Conservation (phyloP, 345 rosid genomes). For the Brassica nigra region DNA sequence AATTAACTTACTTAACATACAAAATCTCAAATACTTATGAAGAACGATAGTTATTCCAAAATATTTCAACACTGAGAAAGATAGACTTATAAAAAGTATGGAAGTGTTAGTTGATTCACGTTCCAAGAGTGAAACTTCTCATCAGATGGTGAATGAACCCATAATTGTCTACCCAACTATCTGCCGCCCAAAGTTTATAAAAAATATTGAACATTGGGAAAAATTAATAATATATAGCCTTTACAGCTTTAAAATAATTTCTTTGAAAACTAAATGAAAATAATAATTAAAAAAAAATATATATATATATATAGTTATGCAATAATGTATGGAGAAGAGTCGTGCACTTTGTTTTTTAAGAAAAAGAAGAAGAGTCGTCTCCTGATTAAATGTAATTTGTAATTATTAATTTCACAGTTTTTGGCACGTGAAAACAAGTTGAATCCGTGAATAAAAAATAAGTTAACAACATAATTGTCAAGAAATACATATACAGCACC, state of each 20-base stretch:
- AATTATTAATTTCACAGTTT: too few species aligned
- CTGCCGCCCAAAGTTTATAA: background rate
- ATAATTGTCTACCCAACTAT: background rate
- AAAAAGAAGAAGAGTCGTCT: too few species aligned
- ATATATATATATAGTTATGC: too few species aligned
- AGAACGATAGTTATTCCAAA: background rate
- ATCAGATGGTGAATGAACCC: background rate
- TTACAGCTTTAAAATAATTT: background rate
- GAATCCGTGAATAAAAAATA: too few species aligned
- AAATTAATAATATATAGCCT: background rate
- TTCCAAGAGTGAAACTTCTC: conserved; percentile 9
- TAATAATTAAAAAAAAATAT: too few species aligned
- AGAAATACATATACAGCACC: too few species aligned
- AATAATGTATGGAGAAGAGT: too few species aligned
- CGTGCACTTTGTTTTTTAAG: too few species aligned
- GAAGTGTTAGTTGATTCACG: conserved; percentile 12
- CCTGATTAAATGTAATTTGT: too few species aligned
- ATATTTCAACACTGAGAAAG: background rate
- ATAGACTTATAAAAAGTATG: background rate
- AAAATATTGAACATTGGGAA: background rate
- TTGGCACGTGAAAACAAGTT: too few species aligned
- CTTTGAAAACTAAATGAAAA: background rate
- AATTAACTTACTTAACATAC: background rate
- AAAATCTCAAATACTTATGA: background rate
- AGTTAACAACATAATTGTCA: too few species aligned